Evolutionary conservation across 495 filamentous ascomycete genomes (phyloP), one percentile per base, ranked within the genome.

Genomic region (Annulohypoxylon stygium): DNA sequence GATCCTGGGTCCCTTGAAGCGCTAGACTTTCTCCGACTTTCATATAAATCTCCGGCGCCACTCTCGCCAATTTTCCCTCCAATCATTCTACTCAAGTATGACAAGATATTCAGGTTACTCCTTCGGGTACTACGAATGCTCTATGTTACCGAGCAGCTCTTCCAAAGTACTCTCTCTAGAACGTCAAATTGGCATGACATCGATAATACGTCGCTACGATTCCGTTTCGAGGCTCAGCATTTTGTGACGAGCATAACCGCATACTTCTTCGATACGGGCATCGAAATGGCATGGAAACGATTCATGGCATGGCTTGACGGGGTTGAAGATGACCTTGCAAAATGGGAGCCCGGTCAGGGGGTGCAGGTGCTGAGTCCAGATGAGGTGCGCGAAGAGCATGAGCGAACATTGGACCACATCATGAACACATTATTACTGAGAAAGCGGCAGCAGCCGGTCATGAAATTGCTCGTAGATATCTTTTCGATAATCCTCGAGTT

Each of bases 21-120:
- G 0, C 83, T 98, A 16, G 96, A 99, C 78, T 98, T 99, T 75
- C 84, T 99, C 16, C 89, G 91, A 2, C 83, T 99, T 3, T 90
- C 93, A 59, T 99, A 97, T 82, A 91, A 89, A 43, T 88, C 96
- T 0, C 93, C 95, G 0, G 75, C 86, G 2, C 88, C 92, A 2
- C 85, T 99, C 0, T 88, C 91, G 39, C 82, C 89, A 0, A 85
- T 98, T 61, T 90, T 99, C 25, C 93, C 92, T 0, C 81, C 87
- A 0, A 77, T 81, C 0, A 83, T 89, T 1, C 82, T 99, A 11
- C 78, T 88, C 18, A 93, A 92, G 73, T 98, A 97, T 75, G 96
- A 99, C 76, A 83, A 82, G 26, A 86, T 97, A 18, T 97, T 97
- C 83, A 91, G 88, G 65, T 82, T 93, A 11, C 81, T 97, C 2